These are phyloP conservation scores for Mrakia gelida DNA, from an alignment of 768 basidiomycete species.

Conservation along the genomic window DNA sequence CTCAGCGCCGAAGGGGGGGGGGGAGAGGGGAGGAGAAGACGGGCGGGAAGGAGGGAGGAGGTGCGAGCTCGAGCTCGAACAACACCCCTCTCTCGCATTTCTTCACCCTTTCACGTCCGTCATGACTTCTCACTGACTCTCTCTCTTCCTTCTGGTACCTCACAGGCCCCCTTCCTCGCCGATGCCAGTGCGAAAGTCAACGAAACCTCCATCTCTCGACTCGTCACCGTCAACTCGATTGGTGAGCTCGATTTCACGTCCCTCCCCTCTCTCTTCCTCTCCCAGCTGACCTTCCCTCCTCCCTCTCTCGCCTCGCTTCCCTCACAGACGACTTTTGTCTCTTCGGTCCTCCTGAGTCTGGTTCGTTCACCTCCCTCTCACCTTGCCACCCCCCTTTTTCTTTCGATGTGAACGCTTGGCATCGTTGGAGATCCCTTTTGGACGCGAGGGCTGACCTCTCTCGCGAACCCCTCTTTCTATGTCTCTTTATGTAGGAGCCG, in stretches of 20 bases:
- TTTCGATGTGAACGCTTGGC: background rate
- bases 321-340: conserved; percentile 21
- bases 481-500: background rate
- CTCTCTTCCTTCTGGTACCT: background rate
- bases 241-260: background rate
- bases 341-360: conserved; percentile 23
- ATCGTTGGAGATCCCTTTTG: background rate
- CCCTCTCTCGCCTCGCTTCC: background rate
- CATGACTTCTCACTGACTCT: background rate
- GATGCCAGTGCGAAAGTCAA: conserved; percentile 41
- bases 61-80: background rate
- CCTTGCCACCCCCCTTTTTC: no score
- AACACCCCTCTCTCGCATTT: background rate
- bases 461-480: background rate
- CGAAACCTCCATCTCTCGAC: conserved; percentile 40
- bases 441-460: background rate
- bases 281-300: background rate
- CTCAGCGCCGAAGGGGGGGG: background rate
- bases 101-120: background rate
- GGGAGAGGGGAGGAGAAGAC: background rate
- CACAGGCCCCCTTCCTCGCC: conserved; percentile 29
- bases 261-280: background rate
- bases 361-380: background rate
- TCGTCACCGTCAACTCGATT: conserved; percentile 43
- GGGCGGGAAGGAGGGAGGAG: background rate